phyloP scores from a whole-genome alignment of 1,284 basidiomycete genomes.

The Pyrrhoderma lamaoense region DNA sequence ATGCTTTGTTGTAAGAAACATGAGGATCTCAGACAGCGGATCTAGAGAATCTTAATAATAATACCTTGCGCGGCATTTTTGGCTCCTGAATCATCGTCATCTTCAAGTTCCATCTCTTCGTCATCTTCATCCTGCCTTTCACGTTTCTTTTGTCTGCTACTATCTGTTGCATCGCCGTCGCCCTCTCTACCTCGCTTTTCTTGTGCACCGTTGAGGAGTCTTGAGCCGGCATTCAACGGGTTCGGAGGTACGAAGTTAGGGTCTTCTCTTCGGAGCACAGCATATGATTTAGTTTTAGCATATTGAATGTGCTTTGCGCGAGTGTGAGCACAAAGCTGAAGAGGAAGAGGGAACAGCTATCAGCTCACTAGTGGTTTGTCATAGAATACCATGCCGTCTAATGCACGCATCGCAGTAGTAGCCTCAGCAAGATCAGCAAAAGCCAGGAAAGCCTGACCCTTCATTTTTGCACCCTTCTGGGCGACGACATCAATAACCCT shows the following conservation, averaged over 20 bases:
- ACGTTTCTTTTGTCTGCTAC: slow-evolving; percentile 53
- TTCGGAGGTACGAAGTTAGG: slow-evolving; percentile 66
- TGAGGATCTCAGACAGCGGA: neutral
- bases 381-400: slow-evolving; percentile 90
- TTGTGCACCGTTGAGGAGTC: slow-evolving; percentile 23
- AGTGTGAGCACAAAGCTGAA: neutral
- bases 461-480: slow-evolving; percentile 81
- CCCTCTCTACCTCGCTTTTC: slow-evolving; percentile 67
- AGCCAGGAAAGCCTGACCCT: slow-evolving; percentile 95
- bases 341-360: slow-evolving; percentile 15
- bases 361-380: slow-evolving; percentile 78
- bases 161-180: slow-evolving; percentile 52
- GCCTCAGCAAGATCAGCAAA: slow-evolving; percentile 86
- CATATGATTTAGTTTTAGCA: slow-evolving; percentile 79
- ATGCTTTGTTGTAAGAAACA: neutral
- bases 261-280: slow-evolving; percentile 67
- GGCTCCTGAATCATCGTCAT: slow-evolving; percentile 51
- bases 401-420: slow-evolving; percentile 84
- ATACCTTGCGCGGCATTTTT: slow-evolving; percentile 24
- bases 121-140: slow-evolving; percentile 59
- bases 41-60: neutral
- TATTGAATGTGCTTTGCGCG: slow-evolving; percentile 71
- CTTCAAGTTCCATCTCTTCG: slow-evolving; percentile 83
- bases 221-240: slow-evolving; percentile 42
- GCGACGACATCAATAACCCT: slow-evolving; percentile 92